Base-by-base conservation (phyloP, 2,329 filamentous ascomycete genomes). In the Hymenoscyphus salicellus region DNA sequence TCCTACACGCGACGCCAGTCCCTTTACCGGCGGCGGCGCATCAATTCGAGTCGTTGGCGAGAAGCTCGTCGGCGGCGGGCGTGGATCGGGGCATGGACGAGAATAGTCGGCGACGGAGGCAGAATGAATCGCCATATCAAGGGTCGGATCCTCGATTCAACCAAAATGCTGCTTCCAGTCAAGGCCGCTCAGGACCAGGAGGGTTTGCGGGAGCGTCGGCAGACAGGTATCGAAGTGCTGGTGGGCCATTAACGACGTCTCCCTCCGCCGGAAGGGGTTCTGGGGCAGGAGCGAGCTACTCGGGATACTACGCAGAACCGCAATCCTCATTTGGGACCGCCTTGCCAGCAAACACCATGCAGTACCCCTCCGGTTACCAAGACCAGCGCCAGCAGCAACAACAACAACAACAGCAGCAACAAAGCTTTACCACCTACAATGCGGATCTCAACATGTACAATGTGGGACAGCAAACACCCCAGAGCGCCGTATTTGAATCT, bases 371-470 rank as follows among this genome's bases (percentile, higher is more conserved):
- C 30, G 68, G 63, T 38, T 75, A 73, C 61, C 46, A 66, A 65
- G 84, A 87, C 70, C 86, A 88, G 66, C 82, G 84, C 70, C 82
- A 84, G 55, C 77, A 77, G 77, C 78, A 82, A 67, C 46, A 52
- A 8, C 46, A 66, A 65, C 84, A 66, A 65, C 84, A 87, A 70
- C 86, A 88, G 66, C 82, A 84, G 77, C 78, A 82, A 67, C 83
- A 83, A 71, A 77, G 77, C 70, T 88, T 86, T 72, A 77, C 80
- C 77, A 80, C 71, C 75, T 90, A 85, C 81, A 87, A 81, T 73
- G 78, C 87, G 62, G 85, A 86, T 68, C 87, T 94, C 80, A 52
- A 52, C 46, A 89, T 95, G 84, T 96, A 96, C 81, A 89, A 88
- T 79, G 89, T 93, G 73, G 81, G 84, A 75, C 87, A 88, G 75